Conservation (phyloP, 441 rosid genomes). For the Syzygium syzygioides region DNA sequence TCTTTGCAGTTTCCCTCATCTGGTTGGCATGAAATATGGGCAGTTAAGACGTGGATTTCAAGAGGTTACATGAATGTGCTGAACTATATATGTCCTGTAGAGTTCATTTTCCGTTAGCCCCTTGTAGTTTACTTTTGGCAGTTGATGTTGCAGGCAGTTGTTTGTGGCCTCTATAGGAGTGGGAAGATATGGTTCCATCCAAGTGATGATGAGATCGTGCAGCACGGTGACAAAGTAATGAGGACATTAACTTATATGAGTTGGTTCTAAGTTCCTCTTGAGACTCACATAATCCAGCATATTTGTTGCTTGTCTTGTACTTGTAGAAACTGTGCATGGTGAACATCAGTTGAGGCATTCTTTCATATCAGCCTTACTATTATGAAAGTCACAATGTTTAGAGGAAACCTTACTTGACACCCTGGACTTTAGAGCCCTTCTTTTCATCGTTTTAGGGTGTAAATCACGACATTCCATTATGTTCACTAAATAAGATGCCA, state of each 20-base stretch:
- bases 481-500: not conserved
- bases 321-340: not conserved
- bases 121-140: not conserved
- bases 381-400: not conserved
- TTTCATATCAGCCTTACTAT: not conserved
- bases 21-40: conserved; percentile 60
- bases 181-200: conserved; percentile 86
- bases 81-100: not conserved
- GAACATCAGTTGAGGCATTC: not conserved
- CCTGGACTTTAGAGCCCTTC: not conserved
- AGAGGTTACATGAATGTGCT: conserved; percentile 40
- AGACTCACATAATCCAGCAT: not conserved
- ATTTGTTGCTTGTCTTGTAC: not conserved
- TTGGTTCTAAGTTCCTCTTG: not conserved
- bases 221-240: conserved; percentile 64
- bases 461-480: not conserved
- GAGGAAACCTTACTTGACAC: not conserved
- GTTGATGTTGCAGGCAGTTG: conserved; percentile 65
- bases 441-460: not conserved
- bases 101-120: conserved; percentile 6
- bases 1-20: conserved; percentile 64
- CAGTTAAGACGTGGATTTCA: conserved; percentile 67
- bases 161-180: conserved; percentile 75
- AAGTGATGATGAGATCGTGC: conserved; percentile 71
- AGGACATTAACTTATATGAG: not conserved